Percentiles rank a stretch among this genome's conserved stretches.
These are phyloP conservation scores for Endoconidiophora polonica DNA, from an alignment of 2,329 filamentous ascomycete species.

Conservation along the genomic window DNA sequence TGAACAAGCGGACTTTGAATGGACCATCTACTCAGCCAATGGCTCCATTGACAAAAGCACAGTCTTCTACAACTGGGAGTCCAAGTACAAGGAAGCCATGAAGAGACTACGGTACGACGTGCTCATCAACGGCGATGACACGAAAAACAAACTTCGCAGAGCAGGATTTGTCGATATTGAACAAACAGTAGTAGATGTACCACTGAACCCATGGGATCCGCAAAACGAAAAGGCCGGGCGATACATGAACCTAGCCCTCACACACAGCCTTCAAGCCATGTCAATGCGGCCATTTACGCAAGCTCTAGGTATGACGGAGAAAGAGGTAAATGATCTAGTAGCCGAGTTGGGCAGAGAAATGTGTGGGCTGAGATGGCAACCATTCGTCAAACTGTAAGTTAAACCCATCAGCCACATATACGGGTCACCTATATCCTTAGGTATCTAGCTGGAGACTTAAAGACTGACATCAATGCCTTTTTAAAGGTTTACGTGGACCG, in stretches of 20 bases:
- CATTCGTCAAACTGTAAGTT: conserved; percentile 63
- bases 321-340: conserved; percentile 46
- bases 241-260: conserved; percentile 72
- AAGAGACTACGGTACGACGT: conserved; percentile 47
- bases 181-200: conserved; percentile 50
- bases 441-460: background rate
- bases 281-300: conserved; percentile 56
- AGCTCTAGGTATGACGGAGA: conserved; percentile 28
- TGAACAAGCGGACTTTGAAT: conserved; percentile 84
- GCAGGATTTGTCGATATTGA: conserved; percentile 69
- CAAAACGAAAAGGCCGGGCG: conserved; percentile 50
- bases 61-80: conserved; percentile 50
- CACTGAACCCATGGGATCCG: conserved; percentile 58
- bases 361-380: conserved; percentile 48
- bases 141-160: conserved; percentile 35
- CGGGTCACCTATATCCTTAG: background rate
- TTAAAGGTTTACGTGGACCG: conserved; percentile 22
- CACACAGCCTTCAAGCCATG: conserved; percentile 55
- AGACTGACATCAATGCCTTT: conserved; percentile 9
- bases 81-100: conserved; percentile 51
- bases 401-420: background rate
- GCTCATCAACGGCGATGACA: conserved; percentile 28
- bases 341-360: conserved; percentile 50
- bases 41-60: conserved; percentile 40
- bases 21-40: conserved; percentile 56